Conservation (phyloP, 116 monocot genomes). For the Iris pallida region DNA sequence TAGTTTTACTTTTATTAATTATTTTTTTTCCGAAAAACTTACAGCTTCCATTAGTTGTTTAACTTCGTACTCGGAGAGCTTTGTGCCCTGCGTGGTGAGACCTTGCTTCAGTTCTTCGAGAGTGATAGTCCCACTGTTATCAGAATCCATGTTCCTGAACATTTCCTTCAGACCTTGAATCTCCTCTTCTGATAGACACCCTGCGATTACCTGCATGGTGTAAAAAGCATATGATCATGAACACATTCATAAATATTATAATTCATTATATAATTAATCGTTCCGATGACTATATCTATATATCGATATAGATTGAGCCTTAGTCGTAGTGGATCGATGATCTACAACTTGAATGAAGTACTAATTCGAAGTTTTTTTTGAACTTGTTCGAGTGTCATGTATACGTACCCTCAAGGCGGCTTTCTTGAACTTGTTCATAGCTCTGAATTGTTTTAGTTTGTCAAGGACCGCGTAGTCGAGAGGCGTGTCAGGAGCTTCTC, state of each 20-base stretch:
- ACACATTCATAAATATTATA: no score
- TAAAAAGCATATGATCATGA: not conserved
- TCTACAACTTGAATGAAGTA: no score
- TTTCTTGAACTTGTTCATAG: constrained; percentile 99
- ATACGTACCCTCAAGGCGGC: constrained; percentile 80
- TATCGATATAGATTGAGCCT: no score
- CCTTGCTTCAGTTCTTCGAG: constrained; percentile 83
- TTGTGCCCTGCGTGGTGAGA: constrained; percentile 72
- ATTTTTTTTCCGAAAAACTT: constrained; percentile 15
- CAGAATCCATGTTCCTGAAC: constrained; percentile 89
- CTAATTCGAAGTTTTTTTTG: no score
- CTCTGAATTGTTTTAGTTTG: constrained; percentile 89
- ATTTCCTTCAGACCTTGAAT: constrained; percentile 86
- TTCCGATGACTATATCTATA: no score
- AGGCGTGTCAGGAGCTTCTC: constrained; percentile 95
- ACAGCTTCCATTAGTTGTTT: constrained; percentile 88
- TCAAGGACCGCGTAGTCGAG: constrained; percentile 87
- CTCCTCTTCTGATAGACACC: constrained; percentile 92
- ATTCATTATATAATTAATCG: no score
- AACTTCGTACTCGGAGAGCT: constrained; percentile 69
- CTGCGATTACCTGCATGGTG: constrained; percentile 67
- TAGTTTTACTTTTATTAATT: no score
- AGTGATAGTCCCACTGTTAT: constrained; percentile 93
- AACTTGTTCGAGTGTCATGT: no score
- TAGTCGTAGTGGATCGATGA: no score